Conservation (phyloP, 2,329 filamentous ascomycete genomes). For the Colletotrichum cuscutae region DNA sequence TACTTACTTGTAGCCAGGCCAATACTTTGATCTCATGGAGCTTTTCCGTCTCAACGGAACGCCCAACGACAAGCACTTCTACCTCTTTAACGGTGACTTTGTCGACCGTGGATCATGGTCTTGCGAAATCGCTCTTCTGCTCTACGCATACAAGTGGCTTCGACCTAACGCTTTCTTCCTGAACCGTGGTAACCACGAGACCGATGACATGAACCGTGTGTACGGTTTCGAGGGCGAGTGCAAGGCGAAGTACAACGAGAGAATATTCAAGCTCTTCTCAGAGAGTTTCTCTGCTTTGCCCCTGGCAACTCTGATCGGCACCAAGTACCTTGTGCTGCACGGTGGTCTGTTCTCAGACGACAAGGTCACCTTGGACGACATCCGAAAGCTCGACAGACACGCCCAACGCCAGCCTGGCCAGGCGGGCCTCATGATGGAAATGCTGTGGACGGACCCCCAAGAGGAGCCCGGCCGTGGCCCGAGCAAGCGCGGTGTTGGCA, state of each 20-base stretch:
- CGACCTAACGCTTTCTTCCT: constrained; percentile 89
- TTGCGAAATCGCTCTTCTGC: constrained; percentile 90
- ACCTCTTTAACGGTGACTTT: constrained; percentile 98
- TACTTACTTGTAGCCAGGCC: constrained; percentile 60
- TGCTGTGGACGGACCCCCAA: constrained; percentile 99
- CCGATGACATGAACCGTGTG: constrained; percentile 98
- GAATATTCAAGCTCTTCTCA: constrained; percentile 96
- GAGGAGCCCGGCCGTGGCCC: constrained; percentile 85
- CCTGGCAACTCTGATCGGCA: constrained; percentile 89
- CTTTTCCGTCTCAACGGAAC: constrained; percentile 92
- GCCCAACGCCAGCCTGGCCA: constrained; percentile 93
- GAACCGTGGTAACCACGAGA: constrained; percentile 98
- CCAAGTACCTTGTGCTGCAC: constrained; percentile 92
- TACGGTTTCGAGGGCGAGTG: constrained; percentile 99
- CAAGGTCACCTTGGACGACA: constrained; percentile 90
- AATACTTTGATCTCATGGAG: constrained; percentile 97
- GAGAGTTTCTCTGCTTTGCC: constrained; percentile 97
- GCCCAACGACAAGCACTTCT: constrained; percentile 87
- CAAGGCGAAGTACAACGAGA: constrained; percentile 97
- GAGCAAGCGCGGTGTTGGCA: constrained; percentile 94
- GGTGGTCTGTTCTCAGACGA: constrained; percentile 97
- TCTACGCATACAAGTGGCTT: constrained; percentile 98
- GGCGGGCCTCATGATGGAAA: constrained; percentile 98
- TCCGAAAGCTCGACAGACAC: constrained; percentile 91
- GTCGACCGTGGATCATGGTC: constrained; percentile 98